These are phyloP conservation scores for Rhytidhysteron rufulum DNA, from an alignment of 2,329 filamentous ascomycete genomes.

Conservation along the genomic window DNA sequence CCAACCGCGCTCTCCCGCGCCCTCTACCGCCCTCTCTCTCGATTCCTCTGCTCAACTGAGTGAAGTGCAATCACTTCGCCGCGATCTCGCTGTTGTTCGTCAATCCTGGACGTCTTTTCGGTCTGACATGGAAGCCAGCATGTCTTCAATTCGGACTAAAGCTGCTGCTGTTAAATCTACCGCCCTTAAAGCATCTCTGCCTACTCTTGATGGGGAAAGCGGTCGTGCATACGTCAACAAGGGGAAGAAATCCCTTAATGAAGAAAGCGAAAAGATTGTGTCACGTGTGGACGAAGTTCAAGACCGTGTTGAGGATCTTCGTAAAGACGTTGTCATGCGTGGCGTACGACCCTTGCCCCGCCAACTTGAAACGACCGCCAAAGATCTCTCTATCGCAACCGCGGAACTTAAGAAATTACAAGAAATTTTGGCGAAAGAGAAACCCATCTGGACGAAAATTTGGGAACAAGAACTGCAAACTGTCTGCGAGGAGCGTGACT, in stretches of 20 bases:
- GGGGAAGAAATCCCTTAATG: conserved; percentile 81
- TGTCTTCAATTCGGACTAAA: conserved; percentile 77
- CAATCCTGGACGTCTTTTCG: conserved; percentile 93
- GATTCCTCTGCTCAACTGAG: conserved; percentile 60
- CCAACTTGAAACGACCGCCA: conserved; percentile 83
- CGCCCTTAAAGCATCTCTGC: conserved; percentile 67
- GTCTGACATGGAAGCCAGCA: conserved; percentile 81
- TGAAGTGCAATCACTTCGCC: conserved; percentile 77
- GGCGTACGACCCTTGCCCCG: conserved; percentile 87
- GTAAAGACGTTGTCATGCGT: conserved; percentile 91
- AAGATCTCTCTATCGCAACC: conserved; percentile 76
- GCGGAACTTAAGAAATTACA: conserved; percentile 92
- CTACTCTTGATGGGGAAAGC: conserved; percentile 69
- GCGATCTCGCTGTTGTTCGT: conserved; percentile 84
- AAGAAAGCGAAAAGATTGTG: conserved; percentile 87
- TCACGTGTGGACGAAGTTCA: conserved; percentile 94
- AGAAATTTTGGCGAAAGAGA: conserved; percentile 85
- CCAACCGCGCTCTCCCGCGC: conserved; percentile 24
- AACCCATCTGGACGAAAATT: conserved; percentile 97
- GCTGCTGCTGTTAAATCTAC: conserved; percentile 75
- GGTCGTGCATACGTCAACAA: conserved; percentile 80
- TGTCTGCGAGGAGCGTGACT: conserved; percentile 91
- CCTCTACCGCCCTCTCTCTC: conserved; percentile 15
- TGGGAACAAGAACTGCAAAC: conserved; percentile 98
- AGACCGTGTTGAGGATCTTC: conserved; percentile 91